Evolutionary conservation across 2,329 filamentous ascomycete species (phyloP).

Genomic region (Fusarium sp.): DNA sequence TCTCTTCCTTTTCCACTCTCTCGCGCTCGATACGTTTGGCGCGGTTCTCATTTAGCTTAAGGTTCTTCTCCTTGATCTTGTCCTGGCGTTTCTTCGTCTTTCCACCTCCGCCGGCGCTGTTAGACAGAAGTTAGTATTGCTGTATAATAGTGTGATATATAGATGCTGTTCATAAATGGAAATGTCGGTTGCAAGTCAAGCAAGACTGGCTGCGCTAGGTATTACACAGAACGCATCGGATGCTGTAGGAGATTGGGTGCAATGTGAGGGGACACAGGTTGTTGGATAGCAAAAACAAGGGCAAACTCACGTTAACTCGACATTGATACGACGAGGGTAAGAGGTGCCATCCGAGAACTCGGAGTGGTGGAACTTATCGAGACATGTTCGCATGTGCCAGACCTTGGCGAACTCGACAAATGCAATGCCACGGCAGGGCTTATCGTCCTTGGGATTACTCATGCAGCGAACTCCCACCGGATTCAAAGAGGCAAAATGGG

Average conservation of each 20-base stretch:
- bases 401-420: constrained; percentile 91
- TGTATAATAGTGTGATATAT: constrained; percentile 1
- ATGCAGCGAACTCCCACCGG: constrained; percentile 69
- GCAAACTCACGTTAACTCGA: constrained; percentile 81
- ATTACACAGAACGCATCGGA: constrained; percentile 14
- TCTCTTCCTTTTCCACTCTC: constrained; percentile 53
- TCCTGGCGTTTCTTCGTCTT: constrained; percentile 77
- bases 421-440: constrained; percentile 77
- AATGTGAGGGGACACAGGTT: constrained; percentile 3
- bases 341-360: constrained; percentile 71
- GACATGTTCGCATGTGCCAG: constrained; percentile 91
- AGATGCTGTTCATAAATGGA: constrained; percentile 10
- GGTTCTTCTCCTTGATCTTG: constrained; percentile 88
- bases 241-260: neutral
- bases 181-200: constrained; percentile 15
- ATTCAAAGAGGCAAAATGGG: constrained; percentile 80
- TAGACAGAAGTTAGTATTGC: constrained; percentile 13
- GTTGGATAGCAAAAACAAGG: neutral
- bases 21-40: constrained; percentile 60
- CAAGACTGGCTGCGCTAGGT: neutral
- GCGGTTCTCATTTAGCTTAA: constrained; percentile 78
- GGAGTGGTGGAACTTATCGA: constrained; percentile 90
- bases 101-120: constrained; percentile 83
- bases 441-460: constrained; percentile 71
- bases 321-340: constrained; percentile 81